Evolutionary conservation across 371 early-diverging fungal species (phyloP).

Genomic region (Circinella minor): DNA sequence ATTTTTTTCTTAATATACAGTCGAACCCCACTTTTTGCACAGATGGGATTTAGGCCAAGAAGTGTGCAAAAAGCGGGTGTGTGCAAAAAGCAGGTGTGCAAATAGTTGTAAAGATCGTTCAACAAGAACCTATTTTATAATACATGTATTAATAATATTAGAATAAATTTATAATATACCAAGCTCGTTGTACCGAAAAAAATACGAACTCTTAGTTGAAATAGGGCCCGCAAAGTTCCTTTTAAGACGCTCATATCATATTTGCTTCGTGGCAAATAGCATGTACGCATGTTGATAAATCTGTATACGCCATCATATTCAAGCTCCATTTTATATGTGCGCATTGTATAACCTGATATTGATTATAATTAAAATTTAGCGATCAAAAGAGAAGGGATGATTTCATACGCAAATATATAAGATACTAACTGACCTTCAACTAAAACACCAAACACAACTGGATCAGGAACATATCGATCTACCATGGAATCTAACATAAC

Average conservation of each 20-base stretch:
- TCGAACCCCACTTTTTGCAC: too few relatives aligned
- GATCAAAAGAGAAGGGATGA: too few relatives aligned
- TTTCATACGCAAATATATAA: background rate
- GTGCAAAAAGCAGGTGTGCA: too few relatives aligned
- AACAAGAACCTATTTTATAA: too few relatives aligned
- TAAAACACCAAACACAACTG: background rate
- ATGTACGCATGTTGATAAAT: background rate
- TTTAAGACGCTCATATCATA: background rate
- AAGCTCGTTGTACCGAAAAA: too few relatives aligned
- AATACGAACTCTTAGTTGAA: background rate
- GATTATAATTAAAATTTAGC: background rate
- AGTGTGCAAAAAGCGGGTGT: too few relatives aligned
- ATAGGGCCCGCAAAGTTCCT: background rate
- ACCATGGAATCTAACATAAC: slow-evolving; percentile 1
- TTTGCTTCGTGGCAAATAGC: background rate
- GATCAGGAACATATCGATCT: background rate
- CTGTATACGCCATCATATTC: background rate
- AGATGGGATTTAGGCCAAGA: too few relatives aligned
- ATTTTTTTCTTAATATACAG: too few relatives aligned
- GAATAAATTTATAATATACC: too few relatives aligned
- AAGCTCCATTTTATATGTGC: background rate
- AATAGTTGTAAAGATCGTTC: too few relatives aligned
- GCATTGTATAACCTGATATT: slow-evolving; percentile 4
- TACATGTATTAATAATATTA: too few relatives aligned
- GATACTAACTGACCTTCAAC: background rate